Evolutionary conservation across 2,329 filamentous ascomycete species (phyloP), one percentile per base, ranked within the genome.

Genomic region (Xylaria sp.): DNA sequence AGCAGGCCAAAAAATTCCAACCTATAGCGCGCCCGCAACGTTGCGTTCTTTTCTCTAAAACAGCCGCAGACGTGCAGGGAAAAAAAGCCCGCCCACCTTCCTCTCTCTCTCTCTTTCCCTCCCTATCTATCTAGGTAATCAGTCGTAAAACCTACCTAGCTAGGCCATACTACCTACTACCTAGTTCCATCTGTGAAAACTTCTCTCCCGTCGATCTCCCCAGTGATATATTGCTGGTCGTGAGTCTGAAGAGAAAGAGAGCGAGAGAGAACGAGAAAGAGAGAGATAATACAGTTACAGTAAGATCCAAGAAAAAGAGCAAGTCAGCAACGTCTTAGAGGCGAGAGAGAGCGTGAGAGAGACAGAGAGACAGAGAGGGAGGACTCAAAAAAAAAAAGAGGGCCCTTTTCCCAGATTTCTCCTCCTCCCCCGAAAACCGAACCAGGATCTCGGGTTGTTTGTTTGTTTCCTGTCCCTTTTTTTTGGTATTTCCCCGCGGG

Each of bases 401-500:
- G 49, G 13, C 49, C 10, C 34, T 35, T 30, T 46, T n/a, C 42
- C 3, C 16, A 1, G 16, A 16, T 16, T 16, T 16, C 16, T 16
- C 16, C 4, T 34, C 2, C 23, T 30, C 23, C 23, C 23, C 11
- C 49, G 10, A n/a, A 35, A 18, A 11, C 49, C 23, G 23, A 13
- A 51, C 49, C 49, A 51, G 49, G 49, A 51, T 51, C 44, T 46
- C 18, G 55, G 62, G 59, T 63, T 51, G 61, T 62, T 53, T 35
- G 59, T 44, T 63, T 65, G 64, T 66, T 30, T 30, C 23, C 4
- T 30, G 16, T 30, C 23, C 23, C 23, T 23, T 23, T 30, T 4
- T 30, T 30, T 30, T 30, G 4, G 4, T 30, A 30, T 30, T 30
- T 30, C 66, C 64, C 68, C 66, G 66, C 65, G 64, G 42, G 65